Evolutionary conservation across 805 yeast species (phyloP).

Genomic region (Ogataea sp.): DNA sequence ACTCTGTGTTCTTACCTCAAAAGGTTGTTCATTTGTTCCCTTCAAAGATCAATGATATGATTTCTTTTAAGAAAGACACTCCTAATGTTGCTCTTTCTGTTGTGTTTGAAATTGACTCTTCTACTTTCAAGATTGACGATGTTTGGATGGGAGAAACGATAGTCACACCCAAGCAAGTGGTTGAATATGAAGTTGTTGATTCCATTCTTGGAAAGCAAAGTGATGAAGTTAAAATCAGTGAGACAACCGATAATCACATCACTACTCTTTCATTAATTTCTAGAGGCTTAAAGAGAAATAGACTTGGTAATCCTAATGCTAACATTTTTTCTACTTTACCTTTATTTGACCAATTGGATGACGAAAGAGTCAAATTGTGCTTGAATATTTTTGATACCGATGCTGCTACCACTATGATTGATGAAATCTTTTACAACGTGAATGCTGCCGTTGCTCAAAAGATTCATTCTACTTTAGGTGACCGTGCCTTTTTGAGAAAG

Average conservation of each 20-base stretch:
- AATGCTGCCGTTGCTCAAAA: constrained; percentile 82
- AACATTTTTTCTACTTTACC: constrained; percentile 48
- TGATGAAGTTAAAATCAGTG: constrained; percentile 29
- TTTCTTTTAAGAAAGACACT: constrained; percentile 55
- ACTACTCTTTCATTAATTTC: constrained; percentile 58
- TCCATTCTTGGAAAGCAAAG: constrained; percentile 29
- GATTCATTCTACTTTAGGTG: constrained; percentile 69
- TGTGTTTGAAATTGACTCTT: constrained; percentile 69
- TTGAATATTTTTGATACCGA: constrained; percentile 65
- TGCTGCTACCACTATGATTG: constrained; percentile 47
- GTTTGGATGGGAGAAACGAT: constrained; percentile 70
- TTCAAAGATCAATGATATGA: constrained; percentile 44
- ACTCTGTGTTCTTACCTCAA: constrained; percentile 84
- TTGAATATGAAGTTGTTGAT: constrained; percentile 50
- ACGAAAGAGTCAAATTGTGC: constrained; percentile 66
- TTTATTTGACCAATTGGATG: constrained; percentile 74
- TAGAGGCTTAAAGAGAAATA: constrained; percentile 59
- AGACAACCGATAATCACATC: constrained; percentile 53
- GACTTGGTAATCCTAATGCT: constrained; percentile 43
- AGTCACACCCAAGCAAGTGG: constrained; percentile 53
- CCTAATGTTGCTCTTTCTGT: constrained; percentile 66
- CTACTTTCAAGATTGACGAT: constrained; percentile 62
- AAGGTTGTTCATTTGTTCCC: constrained; percentile 64
- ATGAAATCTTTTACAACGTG: constrained; percentile 74
- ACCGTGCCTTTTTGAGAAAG: constrained; percentile 75